Base-by-base conservation (phyloP, 768 basidiomycete species). In the Boletus coccyginus region DNA sequence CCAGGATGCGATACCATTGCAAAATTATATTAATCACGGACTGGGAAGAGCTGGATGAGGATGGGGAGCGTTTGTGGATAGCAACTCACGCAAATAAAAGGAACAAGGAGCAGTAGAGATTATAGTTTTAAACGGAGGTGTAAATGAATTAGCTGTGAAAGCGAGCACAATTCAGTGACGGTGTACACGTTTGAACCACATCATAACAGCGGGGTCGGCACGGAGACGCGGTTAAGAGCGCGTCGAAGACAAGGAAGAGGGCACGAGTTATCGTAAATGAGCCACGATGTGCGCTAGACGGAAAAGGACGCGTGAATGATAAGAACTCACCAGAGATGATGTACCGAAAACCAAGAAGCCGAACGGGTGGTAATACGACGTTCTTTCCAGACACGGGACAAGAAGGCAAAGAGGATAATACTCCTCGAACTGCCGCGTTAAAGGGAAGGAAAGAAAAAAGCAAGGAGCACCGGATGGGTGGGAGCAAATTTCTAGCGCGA, bases 101-200 rank as follows among this genome's bases (percentile, higher is more conserved):
- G 62, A 55, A 61, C 51, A 53, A 62, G 31, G 39, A 35, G 60
- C 51, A 60, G 60, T 66, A 67, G 62, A 67, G 47, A 69, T 73
- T 74, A 69, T 71, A 62, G 59, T 63, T 68, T 67, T 60, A 67
- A 69, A 65, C 35, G 64, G 66, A 62, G 52, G 60, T 36, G 61
- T 66, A 67, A 75, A 65, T 70, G 66, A 63, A 74, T 70, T 75
- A 74, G 63, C 71, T 70, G 68, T 58, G 61, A 66, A 59, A 58
- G 64, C 49, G 54, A 60, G 53, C 53, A 47, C 19, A 21, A 58
- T 53, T 71, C 31, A 70, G 68, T 57, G 62, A 63, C 54, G 43
- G 53, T 62, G 59, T 53, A 56, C 59, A 60, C 60, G 70, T 69
- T 60, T 53, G 53, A 62, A 52, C 42, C 33, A 55, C 59, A 50